Evolutionary conservation across 164 flowering plant species (phyloP).

Genomic region (Chimonanthus praecox): DNA sequence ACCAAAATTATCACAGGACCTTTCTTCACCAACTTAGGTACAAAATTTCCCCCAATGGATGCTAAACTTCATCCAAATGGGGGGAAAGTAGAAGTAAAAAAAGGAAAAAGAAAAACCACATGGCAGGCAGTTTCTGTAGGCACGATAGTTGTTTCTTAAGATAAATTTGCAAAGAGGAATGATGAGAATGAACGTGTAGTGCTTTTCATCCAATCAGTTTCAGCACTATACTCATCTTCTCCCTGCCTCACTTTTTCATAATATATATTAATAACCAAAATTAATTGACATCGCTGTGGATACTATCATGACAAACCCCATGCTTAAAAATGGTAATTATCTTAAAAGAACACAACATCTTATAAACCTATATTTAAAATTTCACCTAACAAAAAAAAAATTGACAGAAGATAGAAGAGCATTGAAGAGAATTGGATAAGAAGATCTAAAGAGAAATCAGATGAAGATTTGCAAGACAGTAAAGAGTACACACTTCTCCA

Average conservation of each 20-base stretch:
- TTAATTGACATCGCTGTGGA: not conserved
- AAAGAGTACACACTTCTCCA: constrained; percentile 47
- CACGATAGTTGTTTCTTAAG: too few relatives aligned
- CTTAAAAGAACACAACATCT: too few relatives aligned
- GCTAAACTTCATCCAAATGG: too few relatives aligned
- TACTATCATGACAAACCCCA: not conserved
- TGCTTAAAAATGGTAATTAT: not conserved
- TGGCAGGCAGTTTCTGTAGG: not conserved
- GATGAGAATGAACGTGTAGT: not conserved
- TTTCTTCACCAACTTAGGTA: too few relatives aligned
- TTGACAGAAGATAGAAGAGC: not conserved
- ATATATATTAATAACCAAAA: not conserved
- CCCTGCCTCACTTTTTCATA: not conserved
- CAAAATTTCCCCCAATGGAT: too few relatives aligned
- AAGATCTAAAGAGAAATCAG: not conserved
- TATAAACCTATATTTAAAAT: too few relatives aligned
- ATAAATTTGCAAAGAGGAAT: too few relatives aligned
- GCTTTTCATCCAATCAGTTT: not conserved
- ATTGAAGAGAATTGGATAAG: not conserved
- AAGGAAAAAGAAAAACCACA: not conserved
- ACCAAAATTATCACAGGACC: not conserved
- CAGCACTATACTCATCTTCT: not conserved
- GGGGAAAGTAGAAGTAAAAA: not conserved
- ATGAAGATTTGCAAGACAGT: not conserved
- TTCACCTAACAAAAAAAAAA: not conserved